phyloP scores from a whole-genome alignment of 2,329 filamentous ascomycete species.

The Rhinocladiella mackenziei region DNA sequence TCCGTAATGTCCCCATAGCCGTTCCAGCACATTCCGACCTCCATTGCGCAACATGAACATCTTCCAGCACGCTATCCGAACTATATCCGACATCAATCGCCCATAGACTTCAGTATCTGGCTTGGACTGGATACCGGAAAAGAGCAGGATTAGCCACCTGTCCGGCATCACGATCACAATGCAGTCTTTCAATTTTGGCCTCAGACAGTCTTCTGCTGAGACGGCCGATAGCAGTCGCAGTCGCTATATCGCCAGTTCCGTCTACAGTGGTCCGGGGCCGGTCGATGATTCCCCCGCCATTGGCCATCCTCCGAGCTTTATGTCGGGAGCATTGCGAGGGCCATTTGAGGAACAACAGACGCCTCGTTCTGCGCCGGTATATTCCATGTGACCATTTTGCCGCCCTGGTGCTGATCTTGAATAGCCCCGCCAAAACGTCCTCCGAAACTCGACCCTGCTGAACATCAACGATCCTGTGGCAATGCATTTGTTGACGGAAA shows the following conservation, averaged over 20 bases:
- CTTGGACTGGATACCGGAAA: slow-evolving; percentile 12
- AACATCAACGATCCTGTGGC: slow-evolving; percentile 61
- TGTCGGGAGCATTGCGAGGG: slow-evolving; percentile 18
- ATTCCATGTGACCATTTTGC: background rate
- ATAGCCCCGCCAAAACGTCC: slow-evolving; percentile 9
- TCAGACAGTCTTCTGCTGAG: slow-evolving; percentile 24
- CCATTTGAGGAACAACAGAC: slow-evolving; percentile 21
- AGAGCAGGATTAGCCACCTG: slow-evolving; percentile 6
- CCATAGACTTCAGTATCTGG: slow-evolving; percentile 4
- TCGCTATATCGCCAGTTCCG: slow-evolving; percentile 29
- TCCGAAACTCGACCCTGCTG: slow-evolving; percentile 22
- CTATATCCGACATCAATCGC: background rate
- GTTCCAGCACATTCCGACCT: no score
- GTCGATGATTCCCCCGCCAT: slow-evolving; percentile 24
- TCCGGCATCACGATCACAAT: slow-evolving; percentile 4
- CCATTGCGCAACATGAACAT: background rate
- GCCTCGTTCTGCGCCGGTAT: slow-evolving; percentile 18
- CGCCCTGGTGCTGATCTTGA: background rate
- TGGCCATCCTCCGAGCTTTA: slow-evolving; percentile 13
- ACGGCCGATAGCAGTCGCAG: slow-evolving; percentile 25
- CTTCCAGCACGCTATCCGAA: background rate
- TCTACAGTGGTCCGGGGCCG: slow-evolving; percentile 27
- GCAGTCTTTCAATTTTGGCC: slow-evolving; percentile 25
- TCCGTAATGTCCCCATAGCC: no score
- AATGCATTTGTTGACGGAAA: slow-evolving; percentile 89